Base-by-base conservation (phyloP, 495 filamentous ascomycete species). In the Pseudevernia furfuracea region DNA sequence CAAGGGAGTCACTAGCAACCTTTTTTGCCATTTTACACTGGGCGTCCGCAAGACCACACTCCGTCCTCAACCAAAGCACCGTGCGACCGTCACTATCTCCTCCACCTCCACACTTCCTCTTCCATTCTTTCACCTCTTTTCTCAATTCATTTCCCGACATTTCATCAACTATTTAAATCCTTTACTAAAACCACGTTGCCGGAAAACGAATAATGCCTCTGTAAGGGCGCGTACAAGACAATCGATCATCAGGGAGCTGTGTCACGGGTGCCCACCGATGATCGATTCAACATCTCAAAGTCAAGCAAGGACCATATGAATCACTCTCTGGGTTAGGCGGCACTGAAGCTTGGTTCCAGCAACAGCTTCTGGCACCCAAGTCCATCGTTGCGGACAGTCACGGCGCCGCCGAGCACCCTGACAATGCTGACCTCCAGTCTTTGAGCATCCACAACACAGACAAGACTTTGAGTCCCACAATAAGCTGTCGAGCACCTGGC, bases 231-330 rank as follows among this genome's bases (percentile, higher is more conserved):
- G 28, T 2, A 32, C 56, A 63, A 30, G 23, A 43, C 49, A 52
- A 63, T 43, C 53, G 48, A 17, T 41, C 34, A 15, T 4, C 53
- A n/a, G 32, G 39, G 52, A 63, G 38, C 43, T 34, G 32, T 34
- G 39, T 63, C n/a, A 53, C 61, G 53, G 21, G 12, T 57, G n/a
- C 43, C 41, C 19, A 30, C 11, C 8, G 44, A 56, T 53, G 61
- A 41, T 28, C 49, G 11, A 23, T 11, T 15, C 15, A n/a, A 17
- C 11, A 36, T 56, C 44, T 41, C 15, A 58, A 25, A 39, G 46
- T 25, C 7, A 63, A 41, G 30, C 53, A 63, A 57, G 30, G 53
- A 25, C 30, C 39, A 19, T 17, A 63, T 63, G 52, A 58, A 58
- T 41, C 17, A 43, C n/a, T 32, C 6, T 12, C 41, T 63, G 61